A percentile compares a stretch with the other conserved stretches of the same genome.
phyloP scores from a whole-genome alignment of 163 green algal species.

The Prototheca wickerhamii region DNA sequence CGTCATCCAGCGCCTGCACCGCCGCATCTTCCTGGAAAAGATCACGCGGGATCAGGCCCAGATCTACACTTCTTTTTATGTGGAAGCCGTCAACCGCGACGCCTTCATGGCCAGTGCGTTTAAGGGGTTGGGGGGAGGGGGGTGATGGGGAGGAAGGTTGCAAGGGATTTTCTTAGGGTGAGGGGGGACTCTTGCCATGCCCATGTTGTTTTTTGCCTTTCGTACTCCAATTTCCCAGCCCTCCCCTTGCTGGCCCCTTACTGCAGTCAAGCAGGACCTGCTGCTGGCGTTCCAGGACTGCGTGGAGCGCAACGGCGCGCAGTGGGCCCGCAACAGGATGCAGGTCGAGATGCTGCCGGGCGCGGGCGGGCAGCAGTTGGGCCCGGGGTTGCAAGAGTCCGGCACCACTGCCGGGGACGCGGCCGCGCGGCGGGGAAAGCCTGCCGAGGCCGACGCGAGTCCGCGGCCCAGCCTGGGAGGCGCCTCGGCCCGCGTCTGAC shows the following conservation, averaged over 20 bases:
- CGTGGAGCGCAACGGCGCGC: conserved; percentile 66
- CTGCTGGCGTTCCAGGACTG: conserved; percentile 78
- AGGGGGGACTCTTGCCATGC: too few relatives aligned
- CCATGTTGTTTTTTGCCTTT: too few relatives aligned
- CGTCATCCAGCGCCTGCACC: conserved; percentile 86
- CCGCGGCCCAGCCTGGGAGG: not conserved
- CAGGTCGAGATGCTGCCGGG: conserved; percentile 26
- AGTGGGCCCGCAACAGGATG: conserved; percentile 48
- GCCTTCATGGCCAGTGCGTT: conserved; percentile 64
- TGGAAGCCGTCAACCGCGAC: conserved; percentile 64
- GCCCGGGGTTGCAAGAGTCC: not conserved
- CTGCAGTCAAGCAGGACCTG: conserved; percentile 73
- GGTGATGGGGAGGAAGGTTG: not conserved
- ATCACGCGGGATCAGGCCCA: conserved; percentile 58
- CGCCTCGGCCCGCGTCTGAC: too few relatives aligned
- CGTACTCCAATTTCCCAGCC: not conserved
- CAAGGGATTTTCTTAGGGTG: too few relatives aligned
- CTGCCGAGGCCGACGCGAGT: not conserved
- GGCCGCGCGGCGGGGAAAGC: not conserved
- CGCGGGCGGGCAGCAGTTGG: not conserved
- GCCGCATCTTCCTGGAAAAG: conserved; percentile 83
- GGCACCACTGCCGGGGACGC: not conserved
- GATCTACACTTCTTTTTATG: conserved; percentile 65
- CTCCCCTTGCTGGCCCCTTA: not conserved
- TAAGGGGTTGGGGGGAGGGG: not conserved